Evolutionary conservation across 2,329 filamentous ascomycete species (phyloP).

Genomic region (Helminthosporium solani): DNA sequence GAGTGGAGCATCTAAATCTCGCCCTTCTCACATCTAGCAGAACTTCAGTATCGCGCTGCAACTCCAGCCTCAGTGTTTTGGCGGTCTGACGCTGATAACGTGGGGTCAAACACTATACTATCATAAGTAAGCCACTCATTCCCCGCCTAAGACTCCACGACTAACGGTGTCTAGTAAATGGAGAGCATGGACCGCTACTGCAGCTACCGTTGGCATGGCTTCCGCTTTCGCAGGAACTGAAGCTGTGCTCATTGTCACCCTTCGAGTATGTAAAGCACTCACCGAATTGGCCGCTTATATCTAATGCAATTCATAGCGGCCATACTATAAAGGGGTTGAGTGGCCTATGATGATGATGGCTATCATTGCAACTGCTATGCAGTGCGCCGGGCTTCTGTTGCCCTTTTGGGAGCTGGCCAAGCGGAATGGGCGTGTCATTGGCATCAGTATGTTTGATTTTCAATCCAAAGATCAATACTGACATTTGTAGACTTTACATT

Average conservation of each 20-base stretch:
- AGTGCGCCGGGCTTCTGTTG: conserved; percentile 58
- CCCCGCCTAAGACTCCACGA: neutral
- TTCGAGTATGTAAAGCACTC: conserved; percentile 45
- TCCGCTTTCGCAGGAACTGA: conserved; percentile 56
- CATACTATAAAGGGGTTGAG: conserved; percentile 56
- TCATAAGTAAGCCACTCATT: conserved; percentile 41
- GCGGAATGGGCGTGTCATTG: conserved; percentile 59
- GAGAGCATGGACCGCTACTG: conserved; percentile 49
- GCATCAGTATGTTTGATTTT: conserved; percentile 39
- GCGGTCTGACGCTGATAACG: conserved; percentile 50
- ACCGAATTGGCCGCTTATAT: neutral
- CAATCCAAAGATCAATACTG: too few species aligned
- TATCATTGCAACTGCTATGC: conserved; percentile 58
- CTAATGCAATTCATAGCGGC: conserved; percentile 43
- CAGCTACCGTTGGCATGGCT: conserved; percentile 45
- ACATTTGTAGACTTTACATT: conserved; percentile 51
- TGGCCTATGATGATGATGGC: conserved; percentile 60
- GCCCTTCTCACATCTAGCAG: conserved; percentile 30
- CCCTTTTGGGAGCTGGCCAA: conserved; percentile 64
- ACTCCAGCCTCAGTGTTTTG: conserved; percentile 57
- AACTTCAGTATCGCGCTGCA: conserved; percentile 57
- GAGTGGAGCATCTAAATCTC: neutral
- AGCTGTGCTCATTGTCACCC: conserved; percentile 57
- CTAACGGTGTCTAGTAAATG: conserved; percentile 44
- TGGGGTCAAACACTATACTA: conserved; percentile 58